Percentiles rank a stretch among this genome's conserved stretches.
phyloP scores from a whole-genome alignment of 2,329 filamentous ascomycete species.

The Botrytis porri region DNA sequence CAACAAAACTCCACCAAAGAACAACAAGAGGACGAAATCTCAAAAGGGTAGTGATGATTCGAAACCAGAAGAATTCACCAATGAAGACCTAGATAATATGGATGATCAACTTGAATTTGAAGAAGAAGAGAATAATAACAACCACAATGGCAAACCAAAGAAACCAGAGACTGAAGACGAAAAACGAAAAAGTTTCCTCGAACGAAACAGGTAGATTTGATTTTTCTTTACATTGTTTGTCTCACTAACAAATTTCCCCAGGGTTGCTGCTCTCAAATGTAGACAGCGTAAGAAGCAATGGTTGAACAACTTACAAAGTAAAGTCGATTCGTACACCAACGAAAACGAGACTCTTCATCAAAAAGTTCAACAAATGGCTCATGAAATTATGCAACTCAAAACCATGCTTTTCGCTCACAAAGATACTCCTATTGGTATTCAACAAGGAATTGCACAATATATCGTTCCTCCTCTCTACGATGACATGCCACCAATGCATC shows the following conservation, averaged over 20 bases:
- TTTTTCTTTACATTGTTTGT: background rate
- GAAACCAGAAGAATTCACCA: conserved; percentile 9
- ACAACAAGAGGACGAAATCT: background rate
- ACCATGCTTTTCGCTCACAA: conserved; percentile 91
- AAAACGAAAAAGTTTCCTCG: conserved; percentile 96
- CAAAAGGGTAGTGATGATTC: background rate
- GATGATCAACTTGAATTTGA: conserved; percentile 43
- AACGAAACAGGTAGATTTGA: conserved; percentile 78
- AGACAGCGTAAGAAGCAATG: conserved; percentile 98
- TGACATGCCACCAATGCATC: background rate
- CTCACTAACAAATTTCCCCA: conserved; percentile 40
- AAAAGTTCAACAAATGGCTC: conserved; percentile 79
- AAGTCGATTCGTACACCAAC: conserved; percentile 87
- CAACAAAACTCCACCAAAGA: background rate
- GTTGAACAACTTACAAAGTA: conserved; percentile 89
- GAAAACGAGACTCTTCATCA: conserved; percentile 87
- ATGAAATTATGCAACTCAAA: conserved; percentile 94
- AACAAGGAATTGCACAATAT: conserved; percentile 57
- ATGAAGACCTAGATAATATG: conserved; percentile 4
- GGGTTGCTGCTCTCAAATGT: conserved; percentile 94
- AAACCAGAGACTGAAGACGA: conserved; percentile 95
- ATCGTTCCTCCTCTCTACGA: background rate
- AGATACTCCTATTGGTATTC: conserved; percentile 88
- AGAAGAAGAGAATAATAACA: conserved; percentile 55
- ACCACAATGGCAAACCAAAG: conserved; percentile 53